A percentile compares a stretch with the other conserved stretches of the same genome.
Conservation (phyloP, 306 rosid species). For the Vigna trinervia region DNA sequence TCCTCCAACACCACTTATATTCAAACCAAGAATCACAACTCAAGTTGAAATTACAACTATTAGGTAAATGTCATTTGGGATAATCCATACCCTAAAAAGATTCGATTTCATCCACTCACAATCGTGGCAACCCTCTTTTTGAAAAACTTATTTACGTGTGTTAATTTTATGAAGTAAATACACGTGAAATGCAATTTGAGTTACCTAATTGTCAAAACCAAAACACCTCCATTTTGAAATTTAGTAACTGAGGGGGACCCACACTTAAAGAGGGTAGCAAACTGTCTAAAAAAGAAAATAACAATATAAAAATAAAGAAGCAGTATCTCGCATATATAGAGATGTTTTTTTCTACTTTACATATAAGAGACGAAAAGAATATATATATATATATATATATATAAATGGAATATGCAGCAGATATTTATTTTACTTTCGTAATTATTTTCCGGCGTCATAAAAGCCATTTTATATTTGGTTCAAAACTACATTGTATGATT, state of each 20-base stretch:
- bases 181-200: background rate
- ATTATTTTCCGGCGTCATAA: background rate
- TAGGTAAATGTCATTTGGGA: too few species aligned
- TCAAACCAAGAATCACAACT: background rate
- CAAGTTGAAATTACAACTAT: background rate
- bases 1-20: background rate
- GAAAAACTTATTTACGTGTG: background rate
- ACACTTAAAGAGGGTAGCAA: background rate
- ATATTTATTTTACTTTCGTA: background rate
- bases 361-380: conserved; percentile 45
- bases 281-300: background rate
- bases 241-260: conserved; percentile 28
- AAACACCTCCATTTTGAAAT: background rate
- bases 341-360: conserved; percentile 36
- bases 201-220: background rate
- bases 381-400: background rate
- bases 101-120: too few species aligned
- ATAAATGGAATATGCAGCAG: conserved; percentile 38
- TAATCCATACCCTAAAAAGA: too few species aligned
- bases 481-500: conserved; percentile 17
- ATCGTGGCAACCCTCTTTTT: background rate
- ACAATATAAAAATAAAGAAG: background rate
- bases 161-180: background rate
- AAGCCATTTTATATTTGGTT: background rate
- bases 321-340: background rate